A percentile compares a stretch with the other conserved stretches of the same genome.
phyloP scores from a whole-genome alignment of 2,329 filamentous ascomycete species.

The Ascochyta clinopodiicola region DNA sequence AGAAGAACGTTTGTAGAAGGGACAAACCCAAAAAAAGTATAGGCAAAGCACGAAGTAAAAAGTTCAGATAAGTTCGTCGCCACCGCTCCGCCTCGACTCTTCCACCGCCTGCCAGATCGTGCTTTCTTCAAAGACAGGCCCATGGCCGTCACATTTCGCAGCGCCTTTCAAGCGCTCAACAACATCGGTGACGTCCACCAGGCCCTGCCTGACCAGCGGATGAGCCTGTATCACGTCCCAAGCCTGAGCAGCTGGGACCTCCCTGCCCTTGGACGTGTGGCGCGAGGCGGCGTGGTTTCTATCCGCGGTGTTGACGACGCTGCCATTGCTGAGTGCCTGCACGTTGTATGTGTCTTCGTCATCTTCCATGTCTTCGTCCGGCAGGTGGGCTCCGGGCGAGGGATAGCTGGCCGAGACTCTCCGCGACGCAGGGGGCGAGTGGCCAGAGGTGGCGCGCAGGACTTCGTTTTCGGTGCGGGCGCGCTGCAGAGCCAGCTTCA shows the following conservation, averaged over 20 bases:
- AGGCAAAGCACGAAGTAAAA: not conserved
- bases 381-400: conserved; percentile 47
- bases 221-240: conserved; percentile 91
- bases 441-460: conserved; percentile 75
- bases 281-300: conserved; percentile 34
- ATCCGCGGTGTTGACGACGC: conserved; percentile 41
- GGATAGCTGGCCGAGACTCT: conserved; percentile 46
- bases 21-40: not conserved
- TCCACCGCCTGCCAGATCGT: conserved; percentile 77
- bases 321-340: conserved; percentile 37
- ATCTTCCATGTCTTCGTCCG: conserved; percentile 29
- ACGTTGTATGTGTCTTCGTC: conserved; percentile 34
- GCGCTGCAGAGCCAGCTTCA: conserved; percentile 84
- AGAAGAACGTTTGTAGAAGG: not conserved
- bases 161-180: conserved; percentile 77
- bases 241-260: conserved; percentile 58
- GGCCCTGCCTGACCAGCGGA: conserved; percentile 74
- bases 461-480: conserved; percentile 92
- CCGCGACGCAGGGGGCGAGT: conserved; percentile 52
- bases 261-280: conserved; percentile 29
- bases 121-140: conserved; percentile 84
- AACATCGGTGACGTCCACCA: conserved; percentile 82
- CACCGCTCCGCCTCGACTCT: conserved; percentile 76
- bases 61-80: conserved; percentile 73
- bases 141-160: conserved; percentile 82